Evolutionary conservation across 441 rosid species (phyloP).

Genomic region (Corymbia citriodora): DNA sequence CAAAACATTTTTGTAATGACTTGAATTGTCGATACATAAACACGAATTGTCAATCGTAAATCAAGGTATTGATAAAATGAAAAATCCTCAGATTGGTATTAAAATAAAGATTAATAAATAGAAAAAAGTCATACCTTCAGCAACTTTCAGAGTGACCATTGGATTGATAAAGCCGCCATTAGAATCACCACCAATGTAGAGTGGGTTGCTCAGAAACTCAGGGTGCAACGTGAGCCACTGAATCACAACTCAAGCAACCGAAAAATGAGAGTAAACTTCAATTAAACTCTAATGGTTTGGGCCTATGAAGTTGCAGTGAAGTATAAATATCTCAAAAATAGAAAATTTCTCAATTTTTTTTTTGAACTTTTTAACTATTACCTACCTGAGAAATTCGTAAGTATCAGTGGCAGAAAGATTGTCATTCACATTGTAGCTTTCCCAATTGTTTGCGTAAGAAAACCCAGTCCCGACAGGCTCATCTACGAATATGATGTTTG

Average conservation of each 20-base stretch:
- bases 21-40: not conserved
- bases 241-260: not conserved
- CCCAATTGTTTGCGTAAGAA: slow-evolving; percentile 12
- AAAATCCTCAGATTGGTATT: not conserved
- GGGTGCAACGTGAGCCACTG: not conserved
- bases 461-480: slow-evolving; percentile 29
- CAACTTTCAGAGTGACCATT: not conserved
- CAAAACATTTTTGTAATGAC: not conserved
- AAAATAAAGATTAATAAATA: not conserved
- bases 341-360: not conserved
- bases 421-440: slow-evolving; percentile 6
- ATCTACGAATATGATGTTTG: slow-evolving; percentile 27
- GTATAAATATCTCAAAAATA: not conserved
- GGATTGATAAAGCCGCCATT: not conserved
- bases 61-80: not conserved
- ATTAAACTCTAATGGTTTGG: not conserved
- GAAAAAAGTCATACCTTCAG: not conserved
- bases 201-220: not conserved
- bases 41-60: not conserved
- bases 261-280: not conserved
- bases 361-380: not conserved
- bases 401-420: not conserved
- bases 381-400: slow-evolving; percentile 13
- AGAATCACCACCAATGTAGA: not conserved
- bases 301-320: not conserved